Conservation (phyloP, 768 basidiomycete genomes). For the Cyclocybe cylindracea region DNA sequence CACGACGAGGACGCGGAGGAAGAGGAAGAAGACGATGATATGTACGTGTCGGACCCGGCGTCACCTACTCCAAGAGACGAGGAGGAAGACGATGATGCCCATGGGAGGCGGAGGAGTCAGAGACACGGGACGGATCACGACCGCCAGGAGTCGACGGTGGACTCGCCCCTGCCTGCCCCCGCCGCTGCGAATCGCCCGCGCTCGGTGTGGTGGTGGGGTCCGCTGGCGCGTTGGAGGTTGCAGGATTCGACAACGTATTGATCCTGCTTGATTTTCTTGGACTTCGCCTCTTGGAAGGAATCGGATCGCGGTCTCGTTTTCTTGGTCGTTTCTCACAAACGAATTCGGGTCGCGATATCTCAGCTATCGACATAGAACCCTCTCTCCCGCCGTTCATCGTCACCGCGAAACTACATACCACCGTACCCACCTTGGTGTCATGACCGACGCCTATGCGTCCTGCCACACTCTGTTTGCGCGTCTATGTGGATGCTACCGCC, state of each 20-base stretch:
- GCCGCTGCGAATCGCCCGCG: slow-evolving; percentile 15
- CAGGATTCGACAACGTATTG: slow-evolving; percentile 76
- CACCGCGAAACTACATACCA: no score
- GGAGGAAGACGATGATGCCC: slow-evolving; percentile 2
- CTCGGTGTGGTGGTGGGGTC: slow-evolving; percentile 84
- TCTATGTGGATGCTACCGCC: no score
- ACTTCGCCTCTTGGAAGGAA: no score
- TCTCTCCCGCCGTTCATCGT: no score
- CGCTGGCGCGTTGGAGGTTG: slow-evolving; percentile 71
- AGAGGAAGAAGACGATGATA: slow-evolving; percentile 15
- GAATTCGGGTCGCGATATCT: no score
- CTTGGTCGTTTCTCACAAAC: no score
- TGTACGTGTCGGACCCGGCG: slow-evolving; percentile 13
- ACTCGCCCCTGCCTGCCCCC: background rate
- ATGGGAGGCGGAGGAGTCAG: background rate
- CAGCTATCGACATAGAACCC: no score
- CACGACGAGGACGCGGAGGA: slow-evolving; percentile 14
- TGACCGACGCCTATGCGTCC: no score
- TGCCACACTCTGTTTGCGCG: no score
- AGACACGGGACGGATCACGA: background rate
- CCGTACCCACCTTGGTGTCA: no score
- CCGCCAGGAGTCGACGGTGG: background rate
- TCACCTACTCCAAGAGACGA: background rate
- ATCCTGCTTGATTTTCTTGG: slow-evolving; percentile 4
- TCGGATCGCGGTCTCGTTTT: no score